Evolutionary conservation across 768 basidiomycete genomes (phyloP).

Genomic region (Suillus plorans): DNA sequence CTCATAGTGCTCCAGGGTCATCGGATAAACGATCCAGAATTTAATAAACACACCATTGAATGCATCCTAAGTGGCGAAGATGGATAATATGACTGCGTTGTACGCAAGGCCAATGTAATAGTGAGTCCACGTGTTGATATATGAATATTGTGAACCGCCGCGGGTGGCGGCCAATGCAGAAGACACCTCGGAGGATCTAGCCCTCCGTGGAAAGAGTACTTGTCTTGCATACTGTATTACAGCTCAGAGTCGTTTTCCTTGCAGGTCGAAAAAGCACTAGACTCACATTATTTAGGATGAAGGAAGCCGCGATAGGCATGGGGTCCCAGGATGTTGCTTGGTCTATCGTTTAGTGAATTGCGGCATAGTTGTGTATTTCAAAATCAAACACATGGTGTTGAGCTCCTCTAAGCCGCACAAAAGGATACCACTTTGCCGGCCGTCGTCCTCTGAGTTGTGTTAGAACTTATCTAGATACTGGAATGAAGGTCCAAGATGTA

Average conservation of each 20-base stretch:
- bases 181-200: not conserved
- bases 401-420: too few relatives aligned
- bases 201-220: not conserved
- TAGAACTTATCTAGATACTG: too few relatives aligned
- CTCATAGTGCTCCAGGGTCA: not conserved
- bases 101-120: not conserved
- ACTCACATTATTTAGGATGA: not conserved
- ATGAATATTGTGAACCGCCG: not conserved
- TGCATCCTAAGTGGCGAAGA: too few relatives aligned
- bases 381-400: too few relatives aligned
- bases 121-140: not conserved
- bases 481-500: too few relatives aligned
- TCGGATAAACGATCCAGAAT: not conserved
- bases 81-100: too few relatives aligned
- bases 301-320: not conserved
- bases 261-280: not conserved
- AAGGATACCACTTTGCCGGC: too few relatives aligned
- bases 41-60: not conserved
- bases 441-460: too few relatives aligned
- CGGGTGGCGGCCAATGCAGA: not conserved
- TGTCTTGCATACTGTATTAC: not conserved
- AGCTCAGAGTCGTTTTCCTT: not conserved
- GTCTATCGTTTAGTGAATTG: not conserved
- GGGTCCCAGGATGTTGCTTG: not conserved
- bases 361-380: not conserved